Conservation (phyloP, 345 rosid genomes). For the Boechera divaricarpa region DNA sequence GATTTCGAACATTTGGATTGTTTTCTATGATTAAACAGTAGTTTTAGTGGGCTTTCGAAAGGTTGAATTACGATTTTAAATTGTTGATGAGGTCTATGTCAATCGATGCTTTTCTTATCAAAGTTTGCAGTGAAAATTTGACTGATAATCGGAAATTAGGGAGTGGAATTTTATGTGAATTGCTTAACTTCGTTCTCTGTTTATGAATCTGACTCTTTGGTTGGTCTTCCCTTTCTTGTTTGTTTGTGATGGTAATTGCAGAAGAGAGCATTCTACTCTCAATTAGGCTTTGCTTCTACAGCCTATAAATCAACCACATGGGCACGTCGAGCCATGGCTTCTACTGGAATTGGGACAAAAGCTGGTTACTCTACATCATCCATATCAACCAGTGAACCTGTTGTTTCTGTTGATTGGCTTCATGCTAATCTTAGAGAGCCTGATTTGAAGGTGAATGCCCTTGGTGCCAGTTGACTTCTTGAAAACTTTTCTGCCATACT, state of each 20-base stretch:
- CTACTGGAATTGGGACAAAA: slow-evolving; percentile 46
- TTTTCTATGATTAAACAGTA: slow-evolving; percentile 12
- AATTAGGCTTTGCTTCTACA: slow-evolving; percentile 35
- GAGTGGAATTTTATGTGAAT: not conserved
- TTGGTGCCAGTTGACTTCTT: slow-evolving; percentile 3
- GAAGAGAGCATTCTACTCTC: slow-evolving; percentile 52
- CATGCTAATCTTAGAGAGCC: slow-evolving; percentile 77
- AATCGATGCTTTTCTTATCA: slow-evolving; percentile 1
- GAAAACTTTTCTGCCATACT: not conserved
- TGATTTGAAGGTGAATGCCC: slow-evolving; percentile 68
- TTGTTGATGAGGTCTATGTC: slow-evolving; percentile 22
- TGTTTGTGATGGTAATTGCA: slow-evolving; percentile 42
- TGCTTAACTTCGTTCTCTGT: slow-evolving; percentile 4
- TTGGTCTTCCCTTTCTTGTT: not conserved
- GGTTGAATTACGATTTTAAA: slow-evolving; percentile 3
- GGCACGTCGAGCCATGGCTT: slow-evolving; percentile 61
- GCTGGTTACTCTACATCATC: slow-evolving; percentile 56
- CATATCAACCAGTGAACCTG: slow-evolving; percentile 65
- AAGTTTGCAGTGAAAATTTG: not conserved
- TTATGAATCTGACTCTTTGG: slow-evolving; percentile 24
- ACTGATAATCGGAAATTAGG: not conserved
- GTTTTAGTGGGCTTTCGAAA: slow-evolving; percentile 20
- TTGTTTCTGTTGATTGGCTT: slow-evolving; percentile 97
- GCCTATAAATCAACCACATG: slow-evolving; percentile 43
- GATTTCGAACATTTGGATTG: not conserved